Percentiles rank a stretch among this genome's conserved stretches.
These are phyloP conservation scores for Ascochyta clinopodiicola DNA, from an alignment of 2,329 filamentous ascomycete genomes.

Conservation along the genomic window DNA sequence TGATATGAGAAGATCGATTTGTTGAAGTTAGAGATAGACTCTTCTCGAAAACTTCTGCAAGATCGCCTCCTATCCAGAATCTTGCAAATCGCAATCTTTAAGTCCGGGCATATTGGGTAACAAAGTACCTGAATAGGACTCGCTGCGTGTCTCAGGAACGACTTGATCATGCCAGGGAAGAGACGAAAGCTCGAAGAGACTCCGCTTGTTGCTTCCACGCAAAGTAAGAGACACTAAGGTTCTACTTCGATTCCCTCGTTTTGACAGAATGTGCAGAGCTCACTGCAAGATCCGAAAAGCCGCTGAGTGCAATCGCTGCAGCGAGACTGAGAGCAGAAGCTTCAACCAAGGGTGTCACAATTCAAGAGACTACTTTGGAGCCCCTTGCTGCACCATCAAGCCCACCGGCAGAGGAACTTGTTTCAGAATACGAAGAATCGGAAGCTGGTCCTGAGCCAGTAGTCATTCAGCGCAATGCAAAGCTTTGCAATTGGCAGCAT, in stretches of 20 bases:
- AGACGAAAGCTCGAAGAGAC: constrained; percentile 33
- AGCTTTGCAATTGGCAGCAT: constrained; percentile 43
- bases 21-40: neutral
- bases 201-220: neutral
- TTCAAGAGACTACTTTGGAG: constrained; percentile 21
- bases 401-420: constrained; percentile 20
- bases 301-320: constrained; percentile 44
- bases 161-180: constrained; percentile 39
- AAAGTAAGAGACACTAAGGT: constrained; percentile 16
- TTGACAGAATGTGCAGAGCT: constrained; percentile 15
- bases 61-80: neutral
- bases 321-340: constrained; percentile 38
- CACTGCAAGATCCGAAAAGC: constrained; percentile 21
- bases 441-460: constrained; percentile 24
- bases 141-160: neutral
- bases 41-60: too few relatives aligned
- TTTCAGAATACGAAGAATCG: constrained; percentile 28
- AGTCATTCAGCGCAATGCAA: constrained; percentile 26
- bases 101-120: neutral
- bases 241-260: neutral
- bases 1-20: too few relatives aligned
- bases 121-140: neutral
- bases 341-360: constrained; percentile 13
- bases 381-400: constrained; percentile 23
- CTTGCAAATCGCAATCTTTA: neutral